Evolutionary conservation across 768 basidiomycete species (phyloP), one percentile per base, ranked within the genome.

Genomic region (Rhizopogon sp.): DNA sequence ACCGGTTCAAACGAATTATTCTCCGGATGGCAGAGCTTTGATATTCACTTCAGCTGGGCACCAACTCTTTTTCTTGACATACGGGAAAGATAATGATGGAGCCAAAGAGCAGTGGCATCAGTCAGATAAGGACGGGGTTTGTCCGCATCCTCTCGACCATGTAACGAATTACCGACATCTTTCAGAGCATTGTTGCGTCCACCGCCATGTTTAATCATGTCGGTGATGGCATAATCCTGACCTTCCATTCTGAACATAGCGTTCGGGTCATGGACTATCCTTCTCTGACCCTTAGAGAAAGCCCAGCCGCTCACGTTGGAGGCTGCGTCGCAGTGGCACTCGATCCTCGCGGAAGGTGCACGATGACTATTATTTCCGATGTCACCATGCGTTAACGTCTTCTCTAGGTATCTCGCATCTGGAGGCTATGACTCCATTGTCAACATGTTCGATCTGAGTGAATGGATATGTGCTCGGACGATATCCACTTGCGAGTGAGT

Each of bases 341-440:
- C 39, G 89, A 92, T 67, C 90, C 90, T n/a, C 78, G 89, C 20
- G 89, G 89, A 67, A 77, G 80, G 86, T 83, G 43, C 53, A 71
- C 56, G 16, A 14, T 43, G 3, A 13, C 31, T 49, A 43, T 39
- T 39, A 16, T 49, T n/a, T 20, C 28, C 14, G 8, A 5, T 25
- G 5, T 2, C 3, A 33, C 22, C 5, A 20, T 20, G 22, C 3
- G 57, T 50, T 58, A 22, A 58, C 55, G 25, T 58, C 44, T 42
- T 14, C 2, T 50, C 43, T 59, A 86, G 85, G 51, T 91, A 90
- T 60, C 77, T 91, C 40, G 88, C 88, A 1, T 87, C 88, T 1
- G 89, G 90, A 33, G 90, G 90, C 11, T 78, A 81, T 53, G 90
- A 93, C 64, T 88, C 88, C 7, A 91, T 93, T 53, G 84, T 93